Evolutionary conservation across 140 eudicot genomes (phyloP).

Genomic region (Stevia rebaudiana): DNA sequence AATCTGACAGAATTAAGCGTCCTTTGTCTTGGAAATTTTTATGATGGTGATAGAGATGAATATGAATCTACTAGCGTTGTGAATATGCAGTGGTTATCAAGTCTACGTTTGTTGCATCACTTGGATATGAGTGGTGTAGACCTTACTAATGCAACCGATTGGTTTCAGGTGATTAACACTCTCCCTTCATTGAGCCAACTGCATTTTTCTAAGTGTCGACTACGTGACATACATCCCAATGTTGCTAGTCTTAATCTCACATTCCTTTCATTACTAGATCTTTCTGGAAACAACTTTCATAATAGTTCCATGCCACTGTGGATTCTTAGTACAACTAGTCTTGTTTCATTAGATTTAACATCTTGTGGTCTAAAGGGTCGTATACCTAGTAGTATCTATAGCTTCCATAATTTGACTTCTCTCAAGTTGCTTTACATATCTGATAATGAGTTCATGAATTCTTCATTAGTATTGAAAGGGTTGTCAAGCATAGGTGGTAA

Average conservation of each 20-base stretch:
- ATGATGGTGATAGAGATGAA: neutral
- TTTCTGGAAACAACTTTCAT: neutral
- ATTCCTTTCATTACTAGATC: neutral
- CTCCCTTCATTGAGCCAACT: neutral
- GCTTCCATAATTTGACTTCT: neutral
- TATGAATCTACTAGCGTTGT: neutral
- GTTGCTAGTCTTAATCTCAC: slow-evolving; percentile 8
- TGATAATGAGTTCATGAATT: slow-evolving; percentile 2
- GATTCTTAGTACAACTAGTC: neutral
- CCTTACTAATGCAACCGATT: neutral
- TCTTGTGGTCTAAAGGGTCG: neutral
- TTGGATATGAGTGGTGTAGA: slow-evolving; percentile 9
- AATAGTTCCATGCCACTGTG: neutral
- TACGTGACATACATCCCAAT: neutral
- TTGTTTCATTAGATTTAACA: slow-evolving; percentile 7
- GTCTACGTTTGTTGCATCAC: neutral
- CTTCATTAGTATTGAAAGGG: neutral
- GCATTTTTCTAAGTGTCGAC: neutral
- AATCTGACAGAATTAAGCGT: neutral
- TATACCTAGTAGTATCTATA: neutral
- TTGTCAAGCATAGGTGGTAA: neutral
- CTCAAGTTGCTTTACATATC: neutral
- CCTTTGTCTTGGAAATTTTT: neutral
- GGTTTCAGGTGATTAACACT: slow-evolving; percentile 10
- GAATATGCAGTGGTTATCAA: slow-evolving; percentile 5